Base-by-base conservation (phyloP, 129 eudicot species). In the Deinandra increscens region DNA sequence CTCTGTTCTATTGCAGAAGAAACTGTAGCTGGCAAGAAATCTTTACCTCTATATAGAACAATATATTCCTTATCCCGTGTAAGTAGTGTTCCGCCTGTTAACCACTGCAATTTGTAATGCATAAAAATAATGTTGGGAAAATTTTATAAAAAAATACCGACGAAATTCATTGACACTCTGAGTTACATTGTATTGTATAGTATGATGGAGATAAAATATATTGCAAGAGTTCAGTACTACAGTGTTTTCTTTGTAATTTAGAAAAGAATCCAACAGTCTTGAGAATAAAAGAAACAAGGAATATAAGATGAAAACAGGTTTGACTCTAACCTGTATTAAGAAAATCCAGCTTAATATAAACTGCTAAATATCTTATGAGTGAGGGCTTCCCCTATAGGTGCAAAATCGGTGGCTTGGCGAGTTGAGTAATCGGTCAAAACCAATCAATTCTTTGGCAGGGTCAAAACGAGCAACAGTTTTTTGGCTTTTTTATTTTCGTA, bases 1-100 rank as follows among this genome's bases (percentile, higher is more conserved):
- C 91, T 73, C 73, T 83, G 81, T 80, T 86, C 92, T 55, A 93
- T 79, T 17, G 98, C 97, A 55, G 80, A 81, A 73, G 98, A 89
- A 72, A 85, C 98, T 56, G 91, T 80, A 67, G 96, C 78, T 23
- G 99, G 95, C 53, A 93, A 78, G 71, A 93, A 93, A 80, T 93
- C 99, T 75, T 93, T 93, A 61, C 99, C 99, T 70, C 99, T 78
- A 63, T 93, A 93, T 42, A 93, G 78, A 58, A 85, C 88, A 72
- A 93, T 80, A 66, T 64, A 93, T 50, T 89, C 92, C 62, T 48
- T 89, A 76, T 93, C 95, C 18, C 95, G 86, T 34, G 97, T 85
- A 77, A 93, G 89, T 63, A 89, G 70, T 31, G 74, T 63, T 59
- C 99, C 99, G 49, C 99, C 99, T 12, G 99, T 93, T 70, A 89